These are phyloP conservation scores for Floccularia luteovirens DNA, from an alignment of 768 basidiomycete genomes.

Conservation along the genomic window DNA sequence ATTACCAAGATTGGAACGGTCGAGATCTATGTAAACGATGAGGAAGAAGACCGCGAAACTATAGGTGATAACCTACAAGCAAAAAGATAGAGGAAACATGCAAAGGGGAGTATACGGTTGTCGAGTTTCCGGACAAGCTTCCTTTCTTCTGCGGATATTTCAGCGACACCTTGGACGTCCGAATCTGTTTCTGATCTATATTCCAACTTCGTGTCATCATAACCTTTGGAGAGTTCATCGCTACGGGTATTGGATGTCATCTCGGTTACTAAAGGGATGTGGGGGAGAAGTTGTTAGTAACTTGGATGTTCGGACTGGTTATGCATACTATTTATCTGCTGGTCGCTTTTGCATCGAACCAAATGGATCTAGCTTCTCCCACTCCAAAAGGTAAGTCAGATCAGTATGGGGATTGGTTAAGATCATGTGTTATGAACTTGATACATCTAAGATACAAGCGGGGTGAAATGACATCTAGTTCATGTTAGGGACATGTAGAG, in stretches of 20 bases:
- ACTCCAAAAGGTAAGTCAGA: neutral
- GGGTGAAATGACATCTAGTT: too few species aligned
- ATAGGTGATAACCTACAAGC: constrained; percentile 44
- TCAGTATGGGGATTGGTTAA: neutral
- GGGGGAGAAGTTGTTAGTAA: too few species aligned
- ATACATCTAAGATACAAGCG: too few species aligned
- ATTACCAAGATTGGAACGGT: constrained; percentile 75
- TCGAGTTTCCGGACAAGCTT: constrained; percentile 60
- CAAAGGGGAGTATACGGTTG: constrained; percentile 57
- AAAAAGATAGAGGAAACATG: constrained; percentile 69
- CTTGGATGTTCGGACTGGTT: too few species aligned
- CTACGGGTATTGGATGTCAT: too few species aligned
- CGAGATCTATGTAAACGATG: constrained; percentile 30
- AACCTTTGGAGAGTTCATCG: constrained; percentile 8
- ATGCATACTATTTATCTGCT: too few species aligned
- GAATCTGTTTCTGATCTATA: constrained; percentile 9
- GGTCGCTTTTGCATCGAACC: too few species aligned
- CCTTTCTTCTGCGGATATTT: constrained; percentile 33
- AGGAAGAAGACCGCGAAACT: neutral
- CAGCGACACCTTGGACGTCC: constrained; percentile 9
- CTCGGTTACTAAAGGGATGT: too few species aligned
- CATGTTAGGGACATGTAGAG: constrained; percentile 4
- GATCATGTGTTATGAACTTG: neutral
- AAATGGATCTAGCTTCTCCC: neutral
- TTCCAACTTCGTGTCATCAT: constrained; percentile 22